Conservation (phyloP, 2,329 filamentous ascomycete species). For the Xylaria sp. region DNA sequence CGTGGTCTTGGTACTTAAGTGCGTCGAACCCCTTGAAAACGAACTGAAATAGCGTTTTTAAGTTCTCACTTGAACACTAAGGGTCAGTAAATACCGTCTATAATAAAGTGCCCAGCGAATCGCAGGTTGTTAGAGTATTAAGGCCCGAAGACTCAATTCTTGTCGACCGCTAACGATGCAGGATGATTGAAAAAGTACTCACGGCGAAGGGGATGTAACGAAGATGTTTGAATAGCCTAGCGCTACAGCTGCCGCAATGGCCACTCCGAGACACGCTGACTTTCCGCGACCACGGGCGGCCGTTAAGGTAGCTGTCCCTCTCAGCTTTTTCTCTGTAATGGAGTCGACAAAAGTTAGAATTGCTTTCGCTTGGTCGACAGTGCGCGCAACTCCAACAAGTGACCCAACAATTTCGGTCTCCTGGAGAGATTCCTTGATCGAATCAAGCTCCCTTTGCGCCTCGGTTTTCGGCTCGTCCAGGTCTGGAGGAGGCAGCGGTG, state of each 20-base stretch:
- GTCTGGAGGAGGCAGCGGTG: slow-evolving; percentile 80
- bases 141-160: slow-evolving; percentile 74
- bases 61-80: slow-evolving; percentile 71
- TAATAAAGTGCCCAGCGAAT: background rate
- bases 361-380: slow-evolving; percentile 95
- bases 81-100: slow-evolving; percentile 14
- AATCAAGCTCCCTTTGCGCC: slow-evolving; percentile 79
- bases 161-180: background rate
- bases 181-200: slow-evolving; percentile 18
- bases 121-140: background rate
- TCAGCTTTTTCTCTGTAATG: slow-evolving; percentile 93
- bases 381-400: slow-evolving; percentile 85
- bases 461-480: slow-evolving; percentile 77
- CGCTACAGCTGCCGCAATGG: slow-evolving; percentile 91
- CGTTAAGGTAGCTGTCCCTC: slow-evolving; percentile 92
- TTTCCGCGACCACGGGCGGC: slow-evolving; percentile 96
- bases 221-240: slow-evolving; percentile 99
- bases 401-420: slow-evolving; percentile 89
- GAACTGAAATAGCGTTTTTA: slow-evolving; percentile 98
- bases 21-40: slow-evolving; percentile 98
- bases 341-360: slow-evolving; percentile 97
- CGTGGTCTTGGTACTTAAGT: slow-evolving; percentile 91
- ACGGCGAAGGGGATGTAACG: slow-evolving; percentile 73
- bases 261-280: slow-evolving; percentile 93
- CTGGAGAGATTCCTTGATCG: slow-evolving; percentile 86